A percentile compares a stretch with the other conserved stretches of the same genome.
phyloP scores from a whole-genome alignment of 78 protist genomes.

The Emiliania huxleyi region DNA sequence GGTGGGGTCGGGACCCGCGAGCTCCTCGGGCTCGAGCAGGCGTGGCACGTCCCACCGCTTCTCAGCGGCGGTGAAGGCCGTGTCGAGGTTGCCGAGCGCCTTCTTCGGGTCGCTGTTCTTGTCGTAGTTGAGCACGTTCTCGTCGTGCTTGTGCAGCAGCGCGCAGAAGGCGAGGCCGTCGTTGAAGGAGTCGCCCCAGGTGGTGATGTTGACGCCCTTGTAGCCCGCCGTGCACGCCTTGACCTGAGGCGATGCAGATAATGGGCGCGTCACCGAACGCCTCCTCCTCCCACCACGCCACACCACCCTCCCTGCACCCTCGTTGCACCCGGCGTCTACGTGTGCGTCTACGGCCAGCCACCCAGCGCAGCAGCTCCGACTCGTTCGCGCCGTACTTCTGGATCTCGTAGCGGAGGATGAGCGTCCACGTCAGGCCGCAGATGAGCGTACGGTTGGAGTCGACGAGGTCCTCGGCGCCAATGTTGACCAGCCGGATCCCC shows the following conservation, averaged over 20 bases:
- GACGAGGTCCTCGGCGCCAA: constrained; percentile 74
- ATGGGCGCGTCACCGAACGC: too few species aligned
- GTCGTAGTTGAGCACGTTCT: not conserved
- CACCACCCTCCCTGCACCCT: too few species aligned
- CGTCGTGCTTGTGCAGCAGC: not conserved
- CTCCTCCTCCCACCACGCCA: too few species aligned
- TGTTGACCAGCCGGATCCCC: constrained; percentile 72
- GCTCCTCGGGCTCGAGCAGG: constrained; percentile 3
- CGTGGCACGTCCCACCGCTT: not conserved
- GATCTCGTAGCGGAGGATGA: constrained; percentile 78
- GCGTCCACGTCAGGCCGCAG: constrained; percentile 79
- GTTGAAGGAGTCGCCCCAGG: not conserved
- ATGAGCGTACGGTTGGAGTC: constrained; percentile 69
- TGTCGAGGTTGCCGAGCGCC: not conserved
- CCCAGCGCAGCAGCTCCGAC: not conserved
- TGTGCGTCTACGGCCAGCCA: too few species aligned
- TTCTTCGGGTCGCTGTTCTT: not conserved
- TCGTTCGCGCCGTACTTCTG: constrained; percentile 36
- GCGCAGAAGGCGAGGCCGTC: constrained; percentile 11
- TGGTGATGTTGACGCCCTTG: not conserved
- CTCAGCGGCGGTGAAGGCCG: not conserved
- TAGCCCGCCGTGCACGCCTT: not conserved
- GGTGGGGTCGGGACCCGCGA: not conserved
- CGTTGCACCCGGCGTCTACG: too few species aligned
- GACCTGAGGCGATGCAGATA: too few species aligned